These are phyloP conservation scores for Clarireedia paspali DNA, from an alignment of 2,329 filamentous ascomycete genomes.

Conservation along the genomic window DNA sequence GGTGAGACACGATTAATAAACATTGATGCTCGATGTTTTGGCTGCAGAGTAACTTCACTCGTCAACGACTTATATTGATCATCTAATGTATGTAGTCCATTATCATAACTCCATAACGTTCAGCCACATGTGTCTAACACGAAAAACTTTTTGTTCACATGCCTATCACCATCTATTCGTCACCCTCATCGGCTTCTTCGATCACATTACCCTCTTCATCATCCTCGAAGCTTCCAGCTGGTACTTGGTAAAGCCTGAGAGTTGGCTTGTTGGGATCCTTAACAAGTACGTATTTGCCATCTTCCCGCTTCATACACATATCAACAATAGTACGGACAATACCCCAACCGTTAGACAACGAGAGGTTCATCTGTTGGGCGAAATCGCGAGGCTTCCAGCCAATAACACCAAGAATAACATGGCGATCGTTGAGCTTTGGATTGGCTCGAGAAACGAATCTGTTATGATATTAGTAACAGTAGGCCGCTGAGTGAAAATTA, in stretches of 20 bases:
- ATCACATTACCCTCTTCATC: constrained; percentile 55
- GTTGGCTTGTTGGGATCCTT: constrained; percentile 97
- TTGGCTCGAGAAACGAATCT: constrained; percentile 94
- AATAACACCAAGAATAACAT: constrained; percentile 90
- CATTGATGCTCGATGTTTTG: too few relatives aligned
- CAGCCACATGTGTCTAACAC: background rate
- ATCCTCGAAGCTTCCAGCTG: constrained; percentile 81
- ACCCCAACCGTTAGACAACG: constrained; percentile 95
- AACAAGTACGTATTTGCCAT: constrained; percentile 74
- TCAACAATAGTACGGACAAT: constrained; percentile 97
- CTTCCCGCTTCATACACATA: constrained; percentile 73
- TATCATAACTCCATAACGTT: constrained; percentile 7
- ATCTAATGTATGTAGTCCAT: background rate
- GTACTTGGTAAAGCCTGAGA: constrained; percentile 87
- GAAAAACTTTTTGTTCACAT: background rate
- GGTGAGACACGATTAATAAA: too few relatives aligned
- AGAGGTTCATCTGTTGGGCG: constrained; percentile 95
- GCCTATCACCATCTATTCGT: constrained; percentile 16
- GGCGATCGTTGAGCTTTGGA: constrained; percentile 86
- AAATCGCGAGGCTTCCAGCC: constrained; percentile 99
- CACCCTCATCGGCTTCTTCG: constrained; percentile 25
- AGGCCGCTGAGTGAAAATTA: background rate
- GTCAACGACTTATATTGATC: background rate
- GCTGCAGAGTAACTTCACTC: too few relatives aligned
- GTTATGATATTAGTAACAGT: constrained; percentile 11